These are phyloP conservation scores for Isabelozyma rhagii DNA, from an alignment of 805 yeast species.

Conservation along the genomic window DNA sequence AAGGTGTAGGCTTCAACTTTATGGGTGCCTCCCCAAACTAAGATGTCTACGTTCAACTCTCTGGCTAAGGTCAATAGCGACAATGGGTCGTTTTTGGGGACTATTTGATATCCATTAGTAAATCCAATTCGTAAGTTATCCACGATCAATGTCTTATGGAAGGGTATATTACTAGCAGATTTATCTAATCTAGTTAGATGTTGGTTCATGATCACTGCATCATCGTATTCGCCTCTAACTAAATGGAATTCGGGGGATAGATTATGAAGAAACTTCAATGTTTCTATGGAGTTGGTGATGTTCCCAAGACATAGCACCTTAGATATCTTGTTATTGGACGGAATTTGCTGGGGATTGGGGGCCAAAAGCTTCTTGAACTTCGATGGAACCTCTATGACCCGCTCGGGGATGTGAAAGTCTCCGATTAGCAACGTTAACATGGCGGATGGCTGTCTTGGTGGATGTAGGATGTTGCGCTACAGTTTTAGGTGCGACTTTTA, in stretches of 20 bases:
- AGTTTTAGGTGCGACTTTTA: neutral
- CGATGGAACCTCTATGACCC: constrained; percentile 61
- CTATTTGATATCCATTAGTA: constrained; percentile 76
- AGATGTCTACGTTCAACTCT: constrained; percentile 85
- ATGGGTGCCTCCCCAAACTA: constrained; percentile 92
- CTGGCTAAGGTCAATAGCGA: constrained; percentile 80
- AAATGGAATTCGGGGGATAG: constrained; percentile 70
- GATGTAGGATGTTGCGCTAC: neutral
- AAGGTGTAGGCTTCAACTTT: constrained; percentile 89
- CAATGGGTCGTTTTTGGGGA: constrained; percentile 86
- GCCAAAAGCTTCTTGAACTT: constrained; percentile 73
- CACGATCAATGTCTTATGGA: constrained; percentile 59
- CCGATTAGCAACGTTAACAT: constrained; percentile 71
- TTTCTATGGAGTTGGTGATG: constrained; percentile 62
- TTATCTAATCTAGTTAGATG: constrained; percentile 20
- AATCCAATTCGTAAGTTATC: constrained; percentile 80
- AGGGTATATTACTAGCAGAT: constrained; percentile 41
- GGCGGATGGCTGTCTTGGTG: neutral
- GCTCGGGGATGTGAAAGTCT: constrained; percentile 85
- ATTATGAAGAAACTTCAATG: constrained; percentile 60
- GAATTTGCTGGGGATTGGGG: constrained; percentile 50
- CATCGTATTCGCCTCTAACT: constrained; percentile 83
- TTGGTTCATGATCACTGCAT: constrained; percentile 34
- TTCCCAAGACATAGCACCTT: constrained; percentile 87
- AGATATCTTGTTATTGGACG: constrained; percentile 61